phyloP scores from a whole-genome alignment of 75 land plant genomes.

The Ceratopteris richardii region DNA sequence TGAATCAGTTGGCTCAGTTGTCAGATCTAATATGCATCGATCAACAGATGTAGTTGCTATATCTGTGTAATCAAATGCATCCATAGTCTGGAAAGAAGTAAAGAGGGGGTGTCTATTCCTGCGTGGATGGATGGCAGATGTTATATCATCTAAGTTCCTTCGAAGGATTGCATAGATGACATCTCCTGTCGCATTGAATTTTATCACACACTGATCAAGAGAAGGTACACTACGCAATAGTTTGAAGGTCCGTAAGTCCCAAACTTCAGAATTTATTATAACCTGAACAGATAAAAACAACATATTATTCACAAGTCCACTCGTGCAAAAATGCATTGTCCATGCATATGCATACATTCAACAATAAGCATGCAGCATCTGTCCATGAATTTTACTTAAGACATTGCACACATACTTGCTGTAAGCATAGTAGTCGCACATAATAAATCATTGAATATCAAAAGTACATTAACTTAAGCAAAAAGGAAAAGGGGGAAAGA shows the following conservation, averaged over 20 bases:
- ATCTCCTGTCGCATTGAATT: slow-evolving; percentile 82
- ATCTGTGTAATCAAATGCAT: slow-evolving; percentile 90
- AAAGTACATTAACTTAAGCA: too few species aligned
- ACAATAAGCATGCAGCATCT: too few species aligned
- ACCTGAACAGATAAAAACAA: slow-evolving; percentile 46
- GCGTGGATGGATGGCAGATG: slow-evolving; percentile 64
- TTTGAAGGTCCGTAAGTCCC: slow-evolving; percentile 85
- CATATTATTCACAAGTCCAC: too few species aligned
- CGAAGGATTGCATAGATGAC: slow-evolving; percentile 88
- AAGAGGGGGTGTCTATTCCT: slow-evolving; percentile 75
- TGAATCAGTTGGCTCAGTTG: slow-evolving; percentile 88
- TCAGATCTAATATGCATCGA: slow-evolving; percentile 90
- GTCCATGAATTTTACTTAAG: too few species aligned
- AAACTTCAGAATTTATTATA: slow-evolving; percentile 95
- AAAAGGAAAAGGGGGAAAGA: too few species aligned
- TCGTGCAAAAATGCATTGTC: too few species aligned
- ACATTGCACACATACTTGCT: too few species aligned
- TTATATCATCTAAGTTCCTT: slow-evolving; percentile 79
- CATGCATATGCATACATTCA: too few species aligned
- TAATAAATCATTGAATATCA: too few species aligned
- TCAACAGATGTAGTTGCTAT: slow-evolving; percentile 90
- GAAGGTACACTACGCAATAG: slow-evolving; percentile 91
- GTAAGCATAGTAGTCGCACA: too few species aligned
- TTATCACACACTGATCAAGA: slow-evolving; percentile 81
- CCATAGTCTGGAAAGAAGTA: slow-evolving; percentile 86